These are phyloP conservation scores for Vitis hybrid DNA, from an alignment of 177 flowering plant species.

Conservation along the genomic window DNA sequence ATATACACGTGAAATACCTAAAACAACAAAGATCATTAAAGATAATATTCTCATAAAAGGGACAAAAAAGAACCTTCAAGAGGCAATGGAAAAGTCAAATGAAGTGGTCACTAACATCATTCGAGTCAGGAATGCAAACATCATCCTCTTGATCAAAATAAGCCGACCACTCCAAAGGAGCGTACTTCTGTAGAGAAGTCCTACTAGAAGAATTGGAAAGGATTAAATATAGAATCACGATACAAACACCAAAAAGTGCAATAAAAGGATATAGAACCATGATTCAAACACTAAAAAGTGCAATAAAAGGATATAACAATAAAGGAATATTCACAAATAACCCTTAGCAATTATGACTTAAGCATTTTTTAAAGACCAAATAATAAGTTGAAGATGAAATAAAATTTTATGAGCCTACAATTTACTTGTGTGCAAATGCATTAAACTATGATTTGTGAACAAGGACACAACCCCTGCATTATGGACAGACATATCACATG, in stretches of 20 bases:
- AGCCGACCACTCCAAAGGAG: conserved; percentile 70
- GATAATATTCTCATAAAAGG: background rate
- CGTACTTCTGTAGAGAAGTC: conserved; percentile 50
- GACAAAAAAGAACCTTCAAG: background rate
- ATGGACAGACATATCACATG: no score
- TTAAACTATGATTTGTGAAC: no score
- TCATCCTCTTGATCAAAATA: conserved; percentile 85
- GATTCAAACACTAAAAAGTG: background rate
- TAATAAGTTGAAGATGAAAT: no score
- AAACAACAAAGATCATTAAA: conserved; percentile 22
- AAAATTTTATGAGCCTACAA: no score
- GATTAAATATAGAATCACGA: background rate
- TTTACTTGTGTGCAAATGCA: no score
- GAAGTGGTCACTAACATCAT: conserved; percentile 53
- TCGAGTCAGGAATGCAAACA: conserved; percentile 55
- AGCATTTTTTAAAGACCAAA: no score
- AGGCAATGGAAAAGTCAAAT: background rate
- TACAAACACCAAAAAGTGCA: background rate
- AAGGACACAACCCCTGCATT: no score
- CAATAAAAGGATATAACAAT: background rate
- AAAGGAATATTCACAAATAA: background rate
- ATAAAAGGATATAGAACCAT: background rate
- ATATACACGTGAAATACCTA: conserved; percentile 88
- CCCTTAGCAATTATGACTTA: no score
- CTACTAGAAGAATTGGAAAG: conserved; percentile 33